These are phyloP conservation scores for Rhododendron ferrugineum DNA, from an alignment of 148 eudicot genomes.

Conservation along the genomic window DNA sequence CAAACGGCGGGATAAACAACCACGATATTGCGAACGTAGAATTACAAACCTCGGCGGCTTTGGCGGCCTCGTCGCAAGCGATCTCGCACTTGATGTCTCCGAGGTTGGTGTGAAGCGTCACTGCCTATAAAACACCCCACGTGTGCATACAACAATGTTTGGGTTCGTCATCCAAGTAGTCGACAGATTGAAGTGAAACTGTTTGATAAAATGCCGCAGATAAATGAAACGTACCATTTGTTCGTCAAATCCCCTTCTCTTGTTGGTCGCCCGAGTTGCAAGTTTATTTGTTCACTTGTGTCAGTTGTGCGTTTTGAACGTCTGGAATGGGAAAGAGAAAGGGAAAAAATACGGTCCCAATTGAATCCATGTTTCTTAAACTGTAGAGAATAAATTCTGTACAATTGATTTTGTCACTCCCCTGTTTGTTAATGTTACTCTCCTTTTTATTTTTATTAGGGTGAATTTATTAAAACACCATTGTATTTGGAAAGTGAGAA, in stretches of 20 bases:
- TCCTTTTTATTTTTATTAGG: no score
- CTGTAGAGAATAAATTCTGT: no score
- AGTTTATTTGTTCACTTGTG: background rate
- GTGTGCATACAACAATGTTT: background rate
- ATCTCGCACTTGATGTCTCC: constrained; percentile 93
- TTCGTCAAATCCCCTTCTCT: background rate
- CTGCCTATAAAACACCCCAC: constrained; percentile 43
- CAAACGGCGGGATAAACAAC: background rate
- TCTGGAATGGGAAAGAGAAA: background rate
- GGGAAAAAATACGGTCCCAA: background rate
- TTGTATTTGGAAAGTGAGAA: no score
- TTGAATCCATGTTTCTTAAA: no score
- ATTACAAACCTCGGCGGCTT: constrained; percentile 60
- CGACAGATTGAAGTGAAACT: background rate
- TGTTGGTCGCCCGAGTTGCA: background rate
- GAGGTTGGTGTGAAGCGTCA: constrained; percentile 83
- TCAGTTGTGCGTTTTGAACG: background rate
- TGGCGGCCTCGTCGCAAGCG: constrained; percentile 79
- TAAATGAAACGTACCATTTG: constrained; percentile 18
- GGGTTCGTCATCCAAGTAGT: background rate
- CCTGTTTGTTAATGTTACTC: no score
- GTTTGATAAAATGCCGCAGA: constrained; percentile 10
- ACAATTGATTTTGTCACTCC: no score
- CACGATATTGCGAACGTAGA: background rate
- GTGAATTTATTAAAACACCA: no score